Conservation (phyloP, 345 rosid species). For the Populus alba region DNA sequence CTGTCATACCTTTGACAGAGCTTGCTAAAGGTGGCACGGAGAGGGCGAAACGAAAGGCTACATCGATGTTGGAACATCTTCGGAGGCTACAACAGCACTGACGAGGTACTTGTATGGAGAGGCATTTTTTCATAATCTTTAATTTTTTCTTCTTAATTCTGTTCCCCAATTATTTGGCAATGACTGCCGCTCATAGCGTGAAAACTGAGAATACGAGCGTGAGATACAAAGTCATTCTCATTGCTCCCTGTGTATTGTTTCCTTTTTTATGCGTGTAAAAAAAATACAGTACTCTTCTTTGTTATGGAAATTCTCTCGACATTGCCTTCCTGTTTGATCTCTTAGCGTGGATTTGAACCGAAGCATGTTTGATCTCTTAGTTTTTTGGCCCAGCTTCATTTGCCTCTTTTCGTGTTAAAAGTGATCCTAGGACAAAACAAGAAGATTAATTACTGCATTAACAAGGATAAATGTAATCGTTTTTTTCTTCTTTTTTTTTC, state of each 20-base stretch:
- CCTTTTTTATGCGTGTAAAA: conserved; percentile 32
- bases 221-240: conserved; percentile 36
- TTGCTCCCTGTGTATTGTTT: conserved; percentile 31
- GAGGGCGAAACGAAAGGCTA: conserved; percentile 83
- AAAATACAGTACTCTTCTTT: conserved; percentile 22
- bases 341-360: no score
- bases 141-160: not conserved
- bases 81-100: conserved; percentile 43
- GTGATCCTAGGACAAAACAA: not conserved
- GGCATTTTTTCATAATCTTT: conserved; percentile 9
- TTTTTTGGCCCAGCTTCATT: not conserved
- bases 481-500: not conserved
- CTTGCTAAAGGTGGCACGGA: conserved; percentile 79
- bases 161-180: conserved; percentile 33
- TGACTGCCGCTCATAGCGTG: conserved; percentile 18
- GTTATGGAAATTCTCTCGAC: conserved; percentile 7
- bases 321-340: conserved; percentile 1
- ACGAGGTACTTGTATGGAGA: conserved; percentile 19
- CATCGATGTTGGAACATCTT: conserved; percentile 70
- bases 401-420: not conserved
- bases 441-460: not conserved
- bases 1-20: conserved; percentile 72
- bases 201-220: conserved; percentile 28
- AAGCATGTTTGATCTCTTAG: not conserved
- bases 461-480: not conserved